Percentiles rank a stretch among this genome's conserved stretches.
These are phyloP conservation scores for Chaetomiaceae sp. DNA, from an alignment of 2,329 filamentous ascomycete species.

Conservation along the genomic window DNA sequence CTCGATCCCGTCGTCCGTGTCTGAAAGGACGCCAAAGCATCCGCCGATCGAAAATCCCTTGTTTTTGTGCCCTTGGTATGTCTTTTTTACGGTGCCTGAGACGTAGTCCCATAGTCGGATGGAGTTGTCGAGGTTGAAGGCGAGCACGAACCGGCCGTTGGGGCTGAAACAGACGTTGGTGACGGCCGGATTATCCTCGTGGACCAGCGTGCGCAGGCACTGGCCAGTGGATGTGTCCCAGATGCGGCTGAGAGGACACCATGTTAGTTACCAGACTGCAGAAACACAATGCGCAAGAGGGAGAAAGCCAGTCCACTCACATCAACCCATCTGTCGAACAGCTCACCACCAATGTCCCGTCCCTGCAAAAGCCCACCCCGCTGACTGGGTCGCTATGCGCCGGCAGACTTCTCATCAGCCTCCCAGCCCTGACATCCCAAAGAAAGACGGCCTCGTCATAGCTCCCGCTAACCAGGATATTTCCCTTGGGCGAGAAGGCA, in stretches of 20 bases:
- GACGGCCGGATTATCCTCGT: constrained; percentile 91
- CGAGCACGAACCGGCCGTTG: constrained; percentile 88
- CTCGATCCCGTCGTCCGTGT: constrained; percentile 20
- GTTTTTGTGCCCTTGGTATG: constrained; percentile 90
- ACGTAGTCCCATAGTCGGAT: constrained; percentile 95
- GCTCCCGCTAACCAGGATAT: constrained; percentile 90
- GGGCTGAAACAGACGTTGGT: constrained; percentile 87
- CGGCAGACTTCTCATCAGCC: constrained; percentile 83
- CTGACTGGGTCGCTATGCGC: constrained; percentile 93
- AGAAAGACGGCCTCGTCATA: constrained; percentile 97
- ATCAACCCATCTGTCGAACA: constrained; percentile 90
- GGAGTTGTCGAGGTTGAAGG: constrained; percentile 85
- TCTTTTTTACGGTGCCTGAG: constrained; percentile 86
- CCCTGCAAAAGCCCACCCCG: constrained; percentile 86
- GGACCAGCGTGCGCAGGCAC: constrained; percentile 88
- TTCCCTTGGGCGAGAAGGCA: constrained; percentile 95
- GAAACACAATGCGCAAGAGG: too few relatives aligned
- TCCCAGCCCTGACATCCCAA: constrained; percentile 88
- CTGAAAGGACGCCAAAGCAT: constrained; percentile 62
- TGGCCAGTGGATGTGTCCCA: constrained; percentile 97
- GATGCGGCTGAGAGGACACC: constrained; percentile 58
- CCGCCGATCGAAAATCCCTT: constrained; percentile 78
- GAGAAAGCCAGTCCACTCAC: constrained; percentile 39
- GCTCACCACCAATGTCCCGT: constrained; percentile 87
- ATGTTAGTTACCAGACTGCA: constrained; percentile 3